Conservation (phyloP, 1,284 basidiomycete species). For the Tilletia caries region DNA sequence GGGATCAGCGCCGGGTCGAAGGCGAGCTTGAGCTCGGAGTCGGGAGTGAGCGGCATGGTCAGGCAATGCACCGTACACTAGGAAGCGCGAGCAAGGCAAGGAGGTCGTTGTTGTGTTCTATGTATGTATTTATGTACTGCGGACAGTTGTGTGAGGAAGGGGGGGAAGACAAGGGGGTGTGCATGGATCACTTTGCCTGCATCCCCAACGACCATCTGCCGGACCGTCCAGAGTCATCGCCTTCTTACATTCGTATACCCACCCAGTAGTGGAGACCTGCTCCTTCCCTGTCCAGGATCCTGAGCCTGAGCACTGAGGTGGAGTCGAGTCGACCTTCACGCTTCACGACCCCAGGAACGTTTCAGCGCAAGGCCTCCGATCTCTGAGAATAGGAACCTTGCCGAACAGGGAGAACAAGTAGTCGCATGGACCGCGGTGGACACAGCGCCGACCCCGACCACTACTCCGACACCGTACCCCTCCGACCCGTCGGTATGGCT, state of each 20-base stretch:
- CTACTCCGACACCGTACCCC: not conserved
- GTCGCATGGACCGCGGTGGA: slow-evolving; percentile 10
- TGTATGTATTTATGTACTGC: not conserved
- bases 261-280: no score
- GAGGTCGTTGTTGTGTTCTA: not conserved
- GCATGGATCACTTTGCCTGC: no score
- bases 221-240: no score
- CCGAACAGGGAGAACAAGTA: no score
- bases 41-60: slow-evolving; percentile 62
- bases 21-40: slow-evolving; percentile 69
- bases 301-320: no score
- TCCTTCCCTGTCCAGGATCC: no score
- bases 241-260: no score
- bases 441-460: not conserved
- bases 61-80: not conserved
- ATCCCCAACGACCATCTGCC: no score
- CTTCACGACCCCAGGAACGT: no score
- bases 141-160: not conserved
- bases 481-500: slow-evolving; percentile 7
- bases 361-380: no score
- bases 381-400: no score
- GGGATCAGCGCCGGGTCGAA: slow-evolving; percentile 70
- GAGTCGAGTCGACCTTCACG: no score
- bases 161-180: not conserved
- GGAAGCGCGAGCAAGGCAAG: not conserved